Conservation (phyloP, 371 early-diverging fungal genomes). For the Nematocida sp. region DNA sequence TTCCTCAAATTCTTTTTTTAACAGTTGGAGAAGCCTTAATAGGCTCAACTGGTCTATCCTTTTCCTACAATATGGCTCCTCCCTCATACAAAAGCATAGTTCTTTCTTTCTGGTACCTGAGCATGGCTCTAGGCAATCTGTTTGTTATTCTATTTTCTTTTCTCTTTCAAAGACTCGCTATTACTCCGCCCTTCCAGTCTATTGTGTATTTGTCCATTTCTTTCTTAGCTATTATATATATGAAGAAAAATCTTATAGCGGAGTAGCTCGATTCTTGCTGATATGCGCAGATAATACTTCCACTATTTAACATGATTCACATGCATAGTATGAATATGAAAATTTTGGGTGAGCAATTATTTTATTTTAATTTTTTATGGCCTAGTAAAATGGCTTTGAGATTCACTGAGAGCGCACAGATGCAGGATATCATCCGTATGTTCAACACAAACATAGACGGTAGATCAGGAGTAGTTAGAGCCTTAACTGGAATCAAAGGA, state of each 20-base stretch:
- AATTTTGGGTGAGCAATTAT: too few species aligned
- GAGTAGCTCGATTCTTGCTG: too few species aligned
- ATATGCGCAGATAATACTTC: too few species aligned
- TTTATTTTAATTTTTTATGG: constrained; percentile 27
- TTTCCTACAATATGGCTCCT: constrained; percentile 68
- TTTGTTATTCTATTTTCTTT: constrained; percentile 58
- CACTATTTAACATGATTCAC: too few species aligned
- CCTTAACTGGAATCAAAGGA: constrained; percentile 92
- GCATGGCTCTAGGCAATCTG: constrained; percentile 67
- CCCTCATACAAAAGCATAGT: constrained; percentile 54
- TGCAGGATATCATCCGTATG: constrained; percentile 96
- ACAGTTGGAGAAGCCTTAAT: constrained; percentile 70
- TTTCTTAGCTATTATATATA: not conserved
- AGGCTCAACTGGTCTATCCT: constrained; percentile 71
- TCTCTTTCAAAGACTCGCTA: constrained; percentile 3
- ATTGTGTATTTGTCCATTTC: not conserved
- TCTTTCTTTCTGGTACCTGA: constrained; percentile 65
- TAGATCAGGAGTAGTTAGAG: constrained; percentile 83
- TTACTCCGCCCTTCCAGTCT: constrained; percentile 1
- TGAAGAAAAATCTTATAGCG: not conserved
- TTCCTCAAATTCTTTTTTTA: constrained; percentile 70
- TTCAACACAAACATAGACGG: constrained; percentile 99
- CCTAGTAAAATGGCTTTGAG: constrained; percentile 51
- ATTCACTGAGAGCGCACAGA: constrained; percentile 60
- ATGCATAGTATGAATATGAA: too few species aligned